Percentiles rank a stretch among this genome's conserved stretches.
Evolutionary conservation across 1,284 basidiomycete genomes (phyloP).

Genomic region (Pseudozyma hubeiensis): DNA sequence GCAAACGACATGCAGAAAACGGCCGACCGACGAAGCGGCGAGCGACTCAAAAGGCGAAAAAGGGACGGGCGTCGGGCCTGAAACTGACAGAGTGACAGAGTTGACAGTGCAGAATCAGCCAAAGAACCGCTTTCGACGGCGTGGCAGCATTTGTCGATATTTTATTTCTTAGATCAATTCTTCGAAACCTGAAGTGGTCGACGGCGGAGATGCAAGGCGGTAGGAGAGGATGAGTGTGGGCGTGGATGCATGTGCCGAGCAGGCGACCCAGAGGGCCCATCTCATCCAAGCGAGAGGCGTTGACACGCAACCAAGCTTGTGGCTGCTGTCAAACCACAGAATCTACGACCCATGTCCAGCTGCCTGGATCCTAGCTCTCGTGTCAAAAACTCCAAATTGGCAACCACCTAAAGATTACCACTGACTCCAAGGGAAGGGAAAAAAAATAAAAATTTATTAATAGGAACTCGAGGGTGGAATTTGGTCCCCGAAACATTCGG

Average conservation of each 20-base stretch:
- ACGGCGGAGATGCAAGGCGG: constrained; percentile 5
- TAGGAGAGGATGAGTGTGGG: too few relatives aligned
- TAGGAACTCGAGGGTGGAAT: too few relatives aligned
- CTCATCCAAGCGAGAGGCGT: constrained; percentile 17
- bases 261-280: constrained; percentile 6
- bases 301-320: constrained; percentile 2
- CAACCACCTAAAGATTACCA: neutral
- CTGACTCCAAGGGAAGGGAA: neutral
- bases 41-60: constrained; percentile 1
- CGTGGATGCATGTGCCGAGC: neutral
- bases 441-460: neutral
- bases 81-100: neutral
- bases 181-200: neutral
- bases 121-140: too few relatives aligned
- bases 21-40: neutral
- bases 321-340: constrained; percentile 32
- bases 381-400: constrained; percentile 1
- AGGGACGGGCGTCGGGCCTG: neutral
- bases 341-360: neutral
- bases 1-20: too few relatives aligned
- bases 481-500: too few relatives aligned
- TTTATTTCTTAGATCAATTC: too few relatives aligned
- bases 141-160: too few relatives aligned
- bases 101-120: neutral
- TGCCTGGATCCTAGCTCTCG: neutral